Evolutionary conservation across 1,284 basidiomycete species (phyloP).

Genomic region (Phellopilus nigrolimitatus): DNA sequence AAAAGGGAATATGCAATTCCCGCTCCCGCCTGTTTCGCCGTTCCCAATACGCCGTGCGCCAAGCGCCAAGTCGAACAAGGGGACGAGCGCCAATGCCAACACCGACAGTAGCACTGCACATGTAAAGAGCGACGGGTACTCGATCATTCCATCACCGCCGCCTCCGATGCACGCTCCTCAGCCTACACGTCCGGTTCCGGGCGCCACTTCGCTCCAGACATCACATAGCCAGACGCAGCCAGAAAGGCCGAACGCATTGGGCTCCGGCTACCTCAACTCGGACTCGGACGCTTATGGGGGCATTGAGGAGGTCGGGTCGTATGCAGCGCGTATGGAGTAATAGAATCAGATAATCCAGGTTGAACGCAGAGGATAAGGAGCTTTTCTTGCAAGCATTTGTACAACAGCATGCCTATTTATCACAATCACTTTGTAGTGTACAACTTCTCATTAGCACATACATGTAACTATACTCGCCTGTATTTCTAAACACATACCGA

Average conservation of each 20-base stretch:
- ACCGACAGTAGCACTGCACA: neutral
- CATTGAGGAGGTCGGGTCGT: slow-evolving; percentile 1
- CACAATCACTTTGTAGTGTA: neutral
- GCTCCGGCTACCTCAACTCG: too few species aligned
- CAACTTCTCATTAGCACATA: neutral
- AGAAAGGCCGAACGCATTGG: too few species aligned
- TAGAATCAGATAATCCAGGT: neutral
- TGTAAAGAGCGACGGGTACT: neutral
- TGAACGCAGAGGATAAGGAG: too few species aligned
- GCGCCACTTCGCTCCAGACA: too few species aligned
- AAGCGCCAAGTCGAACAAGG: slow-evolving; percentile 4
- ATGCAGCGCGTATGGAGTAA: too few species aligned
- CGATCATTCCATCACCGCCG: slow-evolving; percentile 11
- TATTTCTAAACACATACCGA: neutral
- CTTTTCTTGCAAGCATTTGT: too few species aligned
- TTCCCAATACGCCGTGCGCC: slow-evolving; percentile 12
- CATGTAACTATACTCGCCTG: neutral
- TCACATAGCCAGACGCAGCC: too few species aligned
- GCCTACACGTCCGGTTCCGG: neutral
- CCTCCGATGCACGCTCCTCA: neutral
- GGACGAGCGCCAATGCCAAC: neutral
- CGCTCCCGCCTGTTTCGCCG: slow-evolving; percentile 16
- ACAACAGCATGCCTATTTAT: neutral
- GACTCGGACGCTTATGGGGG: slow-evolving; percentile 15
- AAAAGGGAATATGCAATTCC: slow-evolving; percentile 5